phyloP scores from a whole-genome alignment of 2,329 filamentous ascomycete species.

The Diaporthe eres region DNA sequence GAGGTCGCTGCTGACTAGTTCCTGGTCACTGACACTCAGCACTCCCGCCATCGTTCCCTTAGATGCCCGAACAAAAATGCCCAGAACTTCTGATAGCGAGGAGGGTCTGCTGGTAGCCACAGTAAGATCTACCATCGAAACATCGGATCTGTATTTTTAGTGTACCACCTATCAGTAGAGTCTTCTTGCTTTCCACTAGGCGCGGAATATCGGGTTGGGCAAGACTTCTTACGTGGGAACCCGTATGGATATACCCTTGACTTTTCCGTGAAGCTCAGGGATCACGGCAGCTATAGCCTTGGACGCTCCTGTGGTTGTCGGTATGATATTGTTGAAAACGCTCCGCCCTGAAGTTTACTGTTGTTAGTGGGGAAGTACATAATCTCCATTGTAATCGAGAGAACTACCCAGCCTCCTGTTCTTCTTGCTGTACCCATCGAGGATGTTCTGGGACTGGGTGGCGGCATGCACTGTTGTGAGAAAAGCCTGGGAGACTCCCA shows the following conservation, averaged over 20 bases:
- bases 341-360: constrained; percentile 2
- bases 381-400: background rate
- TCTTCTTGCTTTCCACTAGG: background rate
- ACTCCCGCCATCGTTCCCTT: background rate
- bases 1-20: constrained; percentile 1
- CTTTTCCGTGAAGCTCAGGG: background rate
- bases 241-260: constrained; percentile 1
- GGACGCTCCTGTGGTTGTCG: constrained; percentile 2
- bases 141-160: background rate
- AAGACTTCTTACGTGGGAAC: constrained; percentile 1
- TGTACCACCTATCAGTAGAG: background rate
- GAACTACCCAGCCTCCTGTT: background rate
- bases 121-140: constrained; percentile 8
- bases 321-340: constrained; percentile 8
- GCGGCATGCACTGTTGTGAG: constrained; percentile 11
- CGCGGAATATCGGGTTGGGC: background rate
- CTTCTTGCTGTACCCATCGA: constrained; percentile 7
- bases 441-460: background rate
- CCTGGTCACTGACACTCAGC: constrained; percentile 3
- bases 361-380: background rate
- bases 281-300: background rate
- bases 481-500: constrained; percentile 8
- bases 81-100: constrained; percentile 2
- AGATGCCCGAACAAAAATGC: background rate
- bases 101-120: background rate